phyloP scores from a whole-genome alignment of 2,329 filamentous ascomycete species.

The Leptographium procerum region DNA sequence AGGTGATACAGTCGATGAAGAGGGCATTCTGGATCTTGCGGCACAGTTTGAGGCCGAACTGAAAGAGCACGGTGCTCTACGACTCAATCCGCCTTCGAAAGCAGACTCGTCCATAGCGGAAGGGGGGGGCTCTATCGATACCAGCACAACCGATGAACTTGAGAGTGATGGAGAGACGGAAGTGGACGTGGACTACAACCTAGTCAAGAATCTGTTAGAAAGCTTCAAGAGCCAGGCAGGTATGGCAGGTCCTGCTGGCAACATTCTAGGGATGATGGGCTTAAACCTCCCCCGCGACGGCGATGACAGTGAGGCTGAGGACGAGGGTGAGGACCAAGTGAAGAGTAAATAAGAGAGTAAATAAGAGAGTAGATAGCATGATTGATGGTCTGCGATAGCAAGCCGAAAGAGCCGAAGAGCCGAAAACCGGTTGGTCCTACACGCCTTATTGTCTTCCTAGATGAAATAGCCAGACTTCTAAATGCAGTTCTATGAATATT shows the following conservation, averaged over 20 bases:
- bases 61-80: conserved; percentile 54
- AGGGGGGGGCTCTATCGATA: neutral
- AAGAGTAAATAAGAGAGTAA: neutral
- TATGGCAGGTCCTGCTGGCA: conserved; percentile 73
- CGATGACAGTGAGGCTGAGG: conserved; percentile 42
- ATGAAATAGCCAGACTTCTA: neutral
- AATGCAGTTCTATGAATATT: neutral
- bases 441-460: neutral
- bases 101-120: conserved; percentile 18
- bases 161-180: conserved; percentile 45
- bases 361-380: neutral
- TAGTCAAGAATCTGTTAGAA: conserved; percentile 83
- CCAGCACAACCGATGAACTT: conserved; percentile 15
- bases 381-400: too few relatives aligned
- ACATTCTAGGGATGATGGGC: conserved; percentile 79
- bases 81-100: conserved; percentile 31
- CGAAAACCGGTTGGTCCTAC: too few relatives aligned
- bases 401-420: neutral
- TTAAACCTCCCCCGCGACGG: conserved; percentile 61
- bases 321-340: conserved; percentile 15
- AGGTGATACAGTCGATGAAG: conserved; percentile 6
- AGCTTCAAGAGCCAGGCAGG: conserved; percentile 87
- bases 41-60: conserved; percentile 64
- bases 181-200: conserved; percentile 71
- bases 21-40: conserved; percentile 51